Percentiles rank a stretch among this genome's conserved stretches.
These are phyloP conservation scores for Graphiopsis chlorocephala DNA, from an alignment of 2,329 filamentous ascomycete species.

Conservation along the genomic window DNA sequence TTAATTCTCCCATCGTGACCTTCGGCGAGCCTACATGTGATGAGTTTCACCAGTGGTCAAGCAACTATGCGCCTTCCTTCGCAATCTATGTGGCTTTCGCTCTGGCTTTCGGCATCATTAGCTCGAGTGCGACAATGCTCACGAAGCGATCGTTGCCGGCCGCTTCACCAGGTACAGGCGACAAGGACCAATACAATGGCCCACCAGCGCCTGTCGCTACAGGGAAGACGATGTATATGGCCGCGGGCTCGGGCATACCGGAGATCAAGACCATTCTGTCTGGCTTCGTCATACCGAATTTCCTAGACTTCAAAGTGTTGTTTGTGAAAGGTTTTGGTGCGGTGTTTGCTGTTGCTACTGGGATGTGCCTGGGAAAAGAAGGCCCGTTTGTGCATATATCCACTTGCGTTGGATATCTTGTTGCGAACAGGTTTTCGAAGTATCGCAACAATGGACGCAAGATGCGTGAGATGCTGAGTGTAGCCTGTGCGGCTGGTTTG, in stretches of 20 bases:
- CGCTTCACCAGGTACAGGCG: conserved; percentile 34
- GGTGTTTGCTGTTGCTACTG: conserved; percentile 57
- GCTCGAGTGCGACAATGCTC: conserved; percentile 49
- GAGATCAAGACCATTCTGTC: conserved; percentile 62
- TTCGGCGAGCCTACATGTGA: not conserved
- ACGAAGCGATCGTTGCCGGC: conserved; percentile 51
- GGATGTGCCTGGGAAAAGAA: conserved; percentile 62
- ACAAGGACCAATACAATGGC: conserved; percentile 28
- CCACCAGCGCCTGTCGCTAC: conserved; percentile 22
- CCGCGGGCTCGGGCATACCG: conserved; percentile 58
- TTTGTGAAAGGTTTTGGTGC: conserved; percentile 58
- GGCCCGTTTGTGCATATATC: conserved; percentile 62
- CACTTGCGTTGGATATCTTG: conserved; percentile 56
- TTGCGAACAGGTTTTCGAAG: conserved; percentile 53
- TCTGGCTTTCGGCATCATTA: conserved; percentile 50
- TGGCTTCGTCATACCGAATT: conserved; percentile 59
- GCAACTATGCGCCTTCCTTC: conserved; percentile 42
- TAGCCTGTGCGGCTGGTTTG: conserved; percentile 56
- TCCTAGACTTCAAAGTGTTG: conserved; percentile 55
- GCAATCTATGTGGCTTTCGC: conserved; percentile 51
- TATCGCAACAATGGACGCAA: conserved; percentile 58
- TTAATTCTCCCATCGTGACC: not conserved
- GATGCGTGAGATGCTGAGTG: conserved; percentile 57
- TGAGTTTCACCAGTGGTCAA: conserved; percentile 46
- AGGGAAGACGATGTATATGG: conserved; percentile 58